Percentiles rank a stretch among this genome's conserved stretches.
phyloP scores from a whole-genome alignment of 495 filamentous ascomycete species.

The Achaetomiella virescens region DNA sequence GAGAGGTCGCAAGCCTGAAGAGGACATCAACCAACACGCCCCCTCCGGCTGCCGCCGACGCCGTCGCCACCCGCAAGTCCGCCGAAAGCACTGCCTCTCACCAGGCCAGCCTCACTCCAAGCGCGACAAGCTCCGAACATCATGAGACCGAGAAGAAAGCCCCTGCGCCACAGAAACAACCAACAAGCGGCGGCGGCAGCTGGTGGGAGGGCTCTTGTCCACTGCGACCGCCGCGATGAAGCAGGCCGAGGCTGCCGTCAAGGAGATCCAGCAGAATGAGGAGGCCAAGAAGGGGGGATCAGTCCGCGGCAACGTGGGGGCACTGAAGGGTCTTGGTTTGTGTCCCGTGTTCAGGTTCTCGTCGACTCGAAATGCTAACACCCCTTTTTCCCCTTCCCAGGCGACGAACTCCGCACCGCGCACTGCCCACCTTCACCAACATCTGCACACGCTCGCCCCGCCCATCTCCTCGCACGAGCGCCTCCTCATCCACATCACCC shows the following conservation, averaged over 20 bases:
- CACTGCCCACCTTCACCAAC: constrained; percentile 89
- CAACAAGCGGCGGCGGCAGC: constrained; percentile 37
- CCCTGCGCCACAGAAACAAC: constrained; percentile 31
- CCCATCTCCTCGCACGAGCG: constrained; percentile 97
- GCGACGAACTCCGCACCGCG: constrained; percentile 85
- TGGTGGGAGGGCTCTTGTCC: constrained; percentile 86
- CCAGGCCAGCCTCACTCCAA: constrained; percentile 51
- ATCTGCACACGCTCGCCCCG: constrained; percentile 90
- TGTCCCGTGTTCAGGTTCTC: neutral
- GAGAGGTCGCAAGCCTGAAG: constrained; percentile 54
- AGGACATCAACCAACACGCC: constrained; percentile 51
- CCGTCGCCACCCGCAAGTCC: constrained; percentile 56
- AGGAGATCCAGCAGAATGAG: constrained; percentile 92
- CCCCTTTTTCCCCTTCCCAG: constrained; percentile 37
- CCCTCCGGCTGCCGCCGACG: constrained; percentile 47
- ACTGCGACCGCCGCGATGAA: constrained; percentile 79
- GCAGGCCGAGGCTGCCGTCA: constrained; percentile 87
- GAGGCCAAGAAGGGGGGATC: constrained; percentile 95
- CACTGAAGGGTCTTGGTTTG: constrained; percentile 71
- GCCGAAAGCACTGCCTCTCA: constrained; percentile 67
- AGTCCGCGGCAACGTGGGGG: constrained; percentile 89
- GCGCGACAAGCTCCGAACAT: constrained; percentile 44
- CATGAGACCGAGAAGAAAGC: constrained; percentile 48
- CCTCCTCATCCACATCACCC: constrained; percentile 95
- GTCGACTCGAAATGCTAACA: constrained; percentile 19